A percentile compares a stretch with the other conserved stretches of the same genome.
These are phyloP conservation scores for Phytomonas sp. DNA, from an alignment of 208 protist genomes.

Conservation along the genomic window DNA sequence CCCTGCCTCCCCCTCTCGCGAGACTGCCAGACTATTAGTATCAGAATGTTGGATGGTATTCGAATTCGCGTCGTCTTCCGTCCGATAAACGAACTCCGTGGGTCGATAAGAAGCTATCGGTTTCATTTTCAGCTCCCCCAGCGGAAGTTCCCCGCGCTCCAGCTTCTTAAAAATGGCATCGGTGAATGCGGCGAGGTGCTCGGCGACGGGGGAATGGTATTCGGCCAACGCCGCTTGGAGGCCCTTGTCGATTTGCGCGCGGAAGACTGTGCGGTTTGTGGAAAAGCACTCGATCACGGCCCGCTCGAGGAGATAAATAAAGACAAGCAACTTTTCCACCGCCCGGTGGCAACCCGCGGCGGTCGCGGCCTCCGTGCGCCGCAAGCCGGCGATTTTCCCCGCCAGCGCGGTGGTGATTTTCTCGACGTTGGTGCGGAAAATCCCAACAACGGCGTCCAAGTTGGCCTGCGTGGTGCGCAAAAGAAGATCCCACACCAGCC, in stretches of 20 bases:
- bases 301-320: slow-evolving; percentile 79
- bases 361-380: not conserved
- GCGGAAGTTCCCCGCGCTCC: slow-evolving; percentile 22
- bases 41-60: not conserved
- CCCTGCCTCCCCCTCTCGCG: not conserved
- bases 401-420: not conserved
- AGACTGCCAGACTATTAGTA: not conserved
- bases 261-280: slow-evolving; percentile 47
- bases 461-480: slow-evolving; percentile 20
- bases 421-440: slow-evolving; percentile 39
- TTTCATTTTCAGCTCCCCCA: not conserved
- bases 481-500: slow-evolving; percentile 36
- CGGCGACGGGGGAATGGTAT: slow-evolving; percentile 74
- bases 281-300: slow-evolving; percentile 41
- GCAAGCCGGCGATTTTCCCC: not conserved
- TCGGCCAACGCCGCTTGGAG: slow-evolving; percentile 85
- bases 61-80: not conserved
- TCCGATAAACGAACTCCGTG: no score
- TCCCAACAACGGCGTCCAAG: slow-evolving; percentile 10
- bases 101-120: no score
- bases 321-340: slow-evolving; percentile 46
- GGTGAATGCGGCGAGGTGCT: slow-evolving; percentile 89
- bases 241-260: slow-evolving; percentile 76
- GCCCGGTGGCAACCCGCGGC: slow-evolving; percentile 13
- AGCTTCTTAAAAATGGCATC: slow-evolving; percentile 79